phyloP scores from a whole-genome alignment of 768 basidiomycete genomes.

The Mycena maculata region DNA sequence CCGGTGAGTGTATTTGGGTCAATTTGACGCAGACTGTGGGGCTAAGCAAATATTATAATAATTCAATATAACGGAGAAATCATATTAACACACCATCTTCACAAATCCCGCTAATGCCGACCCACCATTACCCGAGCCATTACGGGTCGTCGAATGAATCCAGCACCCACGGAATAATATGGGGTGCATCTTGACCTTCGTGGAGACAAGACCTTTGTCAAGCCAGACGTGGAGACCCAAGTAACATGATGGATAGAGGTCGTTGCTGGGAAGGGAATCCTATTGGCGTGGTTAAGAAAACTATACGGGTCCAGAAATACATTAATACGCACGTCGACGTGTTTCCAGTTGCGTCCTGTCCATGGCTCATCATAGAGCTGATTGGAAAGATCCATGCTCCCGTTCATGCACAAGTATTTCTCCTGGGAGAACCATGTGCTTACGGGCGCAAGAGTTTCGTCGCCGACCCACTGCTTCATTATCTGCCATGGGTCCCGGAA shows the following conservation, averaged over 20 bases:
- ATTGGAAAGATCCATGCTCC: slow-evolving; percentile 11
- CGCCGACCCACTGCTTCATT: slow-evolving; percentile 24
- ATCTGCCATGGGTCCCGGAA: slow-evolving; percentile 37
- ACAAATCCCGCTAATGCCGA: slow-evolving; percentile 32
- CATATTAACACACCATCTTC: slow-evolving; percentile 22
- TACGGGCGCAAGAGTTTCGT: slow-evolving; percentile 21
- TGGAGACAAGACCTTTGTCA: slow-evolving; percentile 36
- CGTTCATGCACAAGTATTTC: slow-evolving; percentile 28
- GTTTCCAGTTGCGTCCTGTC: slow-evolving; percentile 28
- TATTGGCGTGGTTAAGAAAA: background rate
- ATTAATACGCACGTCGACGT: slow-evolving; percentile 20
- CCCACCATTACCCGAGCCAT: slow-evolving; percentile 39
- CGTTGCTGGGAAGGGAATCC: slow-evolving; percentile 11
- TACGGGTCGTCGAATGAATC: slow-evolving; percentile 36
- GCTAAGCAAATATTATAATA: background rate
- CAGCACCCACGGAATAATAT: slow-evolving; percentile 31
- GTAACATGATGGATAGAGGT: slow-evolving; percentile 27
- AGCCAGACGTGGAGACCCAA: slow-evolving; percentile 35
- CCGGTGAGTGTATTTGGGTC: slow-evolving; percentile 17
- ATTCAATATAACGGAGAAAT: background rate
- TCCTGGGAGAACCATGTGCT: slow-evolving; percentile 30
- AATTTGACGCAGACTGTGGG: slow-evolving; percentile 11
- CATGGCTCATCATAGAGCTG: slow-evolving; percentile 32
- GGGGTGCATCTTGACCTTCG: slow-evolving; percentile 35
- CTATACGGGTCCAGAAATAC: too few species aligned